Evolutionary conservation across 768 basidiomycete genomes (phyloP), one percentile per base, ranked within the genome.

Genomic region (Mycena epipterygia): DNA sequence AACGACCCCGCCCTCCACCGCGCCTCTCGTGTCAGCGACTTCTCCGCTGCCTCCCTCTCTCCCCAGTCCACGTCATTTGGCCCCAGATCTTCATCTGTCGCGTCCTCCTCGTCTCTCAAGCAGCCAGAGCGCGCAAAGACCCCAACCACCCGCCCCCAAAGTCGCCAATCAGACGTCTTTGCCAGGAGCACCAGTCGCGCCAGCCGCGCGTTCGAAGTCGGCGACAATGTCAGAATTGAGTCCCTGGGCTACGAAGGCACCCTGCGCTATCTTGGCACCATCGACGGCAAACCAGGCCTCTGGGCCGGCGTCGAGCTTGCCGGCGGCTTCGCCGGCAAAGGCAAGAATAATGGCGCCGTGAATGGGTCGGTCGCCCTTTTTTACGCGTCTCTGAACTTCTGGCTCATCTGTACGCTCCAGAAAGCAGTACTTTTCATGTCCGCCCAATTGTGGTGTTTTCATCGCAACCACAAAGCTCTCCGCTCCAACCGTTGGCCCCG

Each of bases 301-400:
- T 99, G 95, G 94, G 97, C 95, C 19, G 97, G 97, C 17, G 95
- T 99, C 25, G 95, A 98, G 81, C 85, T 99, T 25, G 84, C 89
- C 74, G 92, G 91, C 39, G 94, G 94, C 8, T 97, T 96, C 77
- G 80, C 87, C 21, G 96, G 97, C 23, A 94, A 93, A 79, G 97
- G 97, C 0, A 99, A 99, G 84, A 99, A 99, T 76, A 90, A 98
- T 75, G 97, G 97, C 37, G 89, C 90, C 51, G 96, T 97, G 6
- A 87, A 85, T 71, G 95, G 95, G 97, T 98, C 78, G 84, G 95
- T 87, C 25, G 27, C 23, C 41, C 33, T 55, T 67, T 51, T 52
- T 17, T 35, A 70, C 68, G 61, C 61, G 52, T 71, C 53, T 29
- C 44, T 61, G 59, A 60, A 59, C n/a, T 53, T 29, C n/a, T 19